These are phyloP conservation scores for Phytophthora europaea DNA, from an alignment of 352 stramenopile species.

Conservation along the genomic window DNA sequence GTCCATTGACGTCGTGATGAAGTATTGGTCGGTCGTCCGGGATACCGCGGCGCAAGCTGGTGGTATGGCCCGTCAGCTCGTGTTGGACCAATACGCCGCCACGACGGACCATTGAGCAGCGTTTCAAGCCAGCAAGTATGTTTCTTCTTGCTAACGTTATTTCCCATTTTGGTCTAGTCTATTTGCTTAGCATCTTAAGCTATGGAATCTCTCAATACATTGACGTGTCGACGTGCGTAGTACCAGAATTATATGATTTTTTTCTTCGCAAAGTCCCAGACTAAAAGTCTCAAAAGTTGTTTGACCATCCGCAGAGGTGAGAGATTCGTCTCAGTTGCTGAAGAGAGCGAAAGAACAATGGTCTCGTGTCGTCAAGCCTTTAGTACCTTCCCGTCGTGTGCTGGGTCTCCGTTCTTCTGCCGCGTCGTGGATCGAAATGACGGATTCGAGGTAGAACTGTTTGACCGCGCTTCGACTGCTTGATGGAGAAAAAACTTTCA, in stretches of 20 bases:
- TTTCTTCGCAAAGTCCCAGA: background rate
- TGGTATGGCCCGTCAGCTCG: constrained; percentile 7
- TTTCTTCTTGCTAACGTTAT: no score
- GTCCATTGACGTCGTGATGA: background rate
- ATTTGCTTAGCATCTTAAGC: no score
- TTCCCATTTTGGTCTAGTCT: no score
- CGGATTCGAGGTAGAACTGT: constrained; percentile 21
- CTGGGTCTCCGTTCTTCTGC: constrained; percentile 3
- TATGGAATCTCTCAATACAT: no score
- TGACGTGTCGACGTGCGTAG: no score
- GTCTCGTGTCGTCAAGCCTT: constrained; percentile 5
- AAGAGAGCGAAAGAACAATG: constrained; percentile 7
- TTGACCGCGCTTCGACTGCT: background rate
- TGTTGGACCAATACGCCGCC: constrained; percentile 19
- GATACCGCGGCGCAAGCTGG: constrained; percentile 6
- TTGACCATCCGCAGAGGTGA: background rate
- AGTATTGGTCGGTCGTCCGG: constrained; percentile 22
- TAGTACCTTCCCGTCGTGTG: constrained; percentile 4
- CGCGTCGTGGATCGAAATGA: constrained; percentile 8
- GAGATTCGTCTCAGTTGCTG: background rate
- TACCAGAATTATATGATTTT: background rate
- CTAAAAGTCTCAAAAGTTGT: background rate
- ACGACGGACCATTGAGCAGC: background rate
- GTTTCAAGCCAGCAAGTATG: background rate
- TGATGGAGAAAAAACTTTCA: background rate